These are phyloP conservation scores for Schrenkiella parvula DNA, from an alignment of 345 rosid species.

Conservation along the genomic window DNA sequence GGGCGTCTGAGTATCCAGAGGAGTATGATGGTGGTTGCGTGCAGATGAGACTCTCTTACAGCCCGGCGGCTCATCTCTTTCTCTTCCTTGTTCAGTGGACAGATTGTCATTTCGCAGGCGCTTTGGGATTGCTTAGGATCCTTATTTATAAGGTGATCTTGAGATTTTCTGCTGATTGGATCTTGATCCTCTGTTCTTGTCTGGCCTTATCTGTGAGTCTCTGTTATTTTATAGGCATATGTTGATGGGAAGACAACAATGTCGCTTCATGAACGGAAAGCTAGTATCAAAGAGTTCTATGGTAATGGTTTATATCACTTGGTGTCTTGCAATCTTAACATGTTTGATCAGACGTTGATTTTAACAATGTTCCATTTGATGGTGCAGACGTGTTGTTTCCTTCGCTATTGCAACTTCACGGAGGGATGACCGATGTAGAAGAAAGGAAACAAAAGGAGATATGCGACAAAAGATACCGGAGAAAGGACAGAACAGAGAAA, in stretches of 20 bases:
- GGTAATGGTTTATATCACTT: conserved; percentile 41
- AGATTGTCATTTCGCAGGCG: conserved; percentile 82
- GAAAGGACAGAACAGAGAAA: conserved; percentile 43
- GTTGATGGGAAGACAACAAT: conserved; percentile 91
- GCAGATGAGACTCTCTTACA: conserved; percentile 92
- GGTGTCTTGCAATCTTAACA: not conserved
- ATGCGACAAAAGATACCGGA: conserved; percentile 53
- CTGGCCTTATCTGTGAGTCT: not conserved
- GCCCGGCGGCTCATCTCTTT: conserved; percentile 81
- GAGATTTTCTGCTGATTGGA: not conserved
- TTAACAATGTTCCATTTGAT: not conserved
- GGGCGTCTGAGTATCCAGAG: conserved; percentile 88
- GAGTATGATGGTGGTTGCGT: conserved; percentile 87
- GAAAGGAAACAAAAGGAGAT: conserved; percentile 74
- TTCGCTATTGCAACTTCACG: conserved; percentile 70
- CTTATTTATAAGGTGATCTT: conserved; percentile 70
- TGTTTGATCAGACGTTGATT: not conserved
- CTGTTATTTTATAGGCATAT: conserved; percentile 51
- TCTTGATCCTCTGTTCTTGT: not conserved
- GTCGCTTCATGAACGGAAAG: conserved; percentile 80
- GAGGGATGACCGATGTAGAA: conserved; percentile 71
- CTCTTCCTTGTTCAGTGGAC: conserved; percentile 97
- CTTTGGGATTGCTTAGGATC: conserved; percentile 85
- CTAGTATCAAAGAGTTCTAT: conserved; percentile 80
- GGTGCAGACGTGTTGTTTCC: conserved; percentile 80